Conservation (phyloP, 345 rosid genomes). For the Citrus unshiu region DNA sequence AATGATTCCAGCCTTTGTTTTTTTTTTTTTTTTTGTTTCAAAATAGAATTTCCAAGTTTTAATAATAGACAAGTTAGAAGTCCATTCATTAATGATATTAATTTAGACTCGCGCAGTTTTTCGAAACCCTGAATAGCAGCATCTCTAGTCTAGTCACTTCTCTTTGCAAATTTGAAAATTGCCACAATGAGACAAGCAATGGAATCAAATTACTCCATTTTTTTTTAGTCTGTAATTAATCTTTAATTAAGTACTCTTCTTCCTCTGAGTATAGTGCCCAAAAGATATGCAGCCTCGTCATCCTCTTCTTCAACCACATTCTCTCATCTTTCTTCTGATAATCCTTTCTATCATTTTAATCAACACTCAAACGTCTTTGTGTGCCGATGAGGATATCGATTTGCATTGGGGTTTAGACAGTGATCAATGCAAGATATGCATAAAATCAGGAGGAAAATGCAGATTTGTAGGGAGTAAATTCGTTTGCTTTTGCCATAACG, state of each 20-base stretch:
- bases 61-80: neutral
- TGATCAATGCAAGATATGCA: slow-evolving; percentile 9
- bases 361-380: neutral
- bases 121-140: neutral
- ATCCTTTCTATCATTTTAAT: neutral
- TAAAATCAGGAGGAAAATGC: neutral
- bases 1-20: neutral
- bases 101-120: neutral
- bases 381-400: slow-evolving; percentile 13
- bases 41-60: neutral
- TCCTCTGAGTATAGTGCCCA: too few relatives aligned
- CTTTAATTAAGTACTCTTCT: too few relatives aligned
- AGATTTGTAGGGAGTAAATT: neutral
- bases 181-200: neutral
- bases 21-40: too few relatives aligned
- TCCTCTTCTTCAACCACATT: neutral
- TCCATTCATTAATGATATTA: neutral
- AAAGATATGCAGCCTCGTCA: neutral
- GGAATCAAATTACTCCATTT: neutral
- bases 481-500: slow-evolving; percentile 23
- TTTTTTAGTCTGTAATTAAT: neutral
- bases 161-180: neutral
- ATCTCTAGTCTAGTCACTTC: neutral
- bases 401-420: slow-evolving; percentile 5
- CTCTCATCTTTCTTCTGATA: neutral